Percentiles rank a stretch among this genome's conserved stretches.
These are phyloP conservation scores for Rhizoctonia solani DNA, from an alignment of 1,284 basidiomycete species.

Conservation along the genomic window DNA sequence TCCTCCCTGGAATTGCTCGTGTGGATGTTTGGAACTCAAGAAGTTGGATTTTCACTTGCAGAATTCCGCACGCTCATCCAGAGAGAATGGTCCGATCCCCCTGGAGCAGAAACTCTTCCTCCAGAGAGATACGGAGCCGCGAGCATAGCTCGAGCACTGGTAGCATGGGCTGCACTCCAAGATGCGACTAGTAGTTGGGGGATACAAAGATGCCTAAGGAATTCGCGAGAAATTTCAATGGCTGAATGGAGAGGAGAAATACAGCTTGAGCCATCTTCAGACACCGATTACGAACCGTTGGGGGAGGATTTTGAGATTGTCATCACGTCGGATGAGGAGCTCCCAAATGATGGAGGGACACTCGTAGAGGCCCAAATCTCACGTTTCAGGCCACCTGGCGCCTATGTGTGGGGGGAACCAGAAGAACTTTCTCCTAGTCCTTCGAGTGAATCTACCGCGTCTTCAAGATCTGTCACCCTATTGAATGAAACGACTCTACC, in stretches of 20 bases:
- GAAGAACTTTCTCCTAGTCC: not conserved
- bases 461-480: not conserved
- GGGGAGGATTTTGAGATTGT: constrained; percentile 39
- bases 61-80: constrained; percentile 75
- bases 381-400: constrained; percentile 27
- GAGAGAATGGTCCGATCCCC: constrained; percentile 67
- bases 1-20: constrained; percentile 72
- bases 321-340: constrained; percentile 36
- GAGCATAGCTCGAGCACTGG: constrained; percentile 66
- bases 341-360: constrained; percentile 37
- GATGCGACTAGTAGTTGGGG: constrained; percentile 78
- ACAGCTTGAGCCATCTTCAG: not conserved
- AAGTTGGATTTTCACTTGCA: constrained; percentile 67
- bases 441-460: not conserved
- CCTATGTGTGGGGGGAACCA: constrained; percentile 17
- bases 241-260: constrained; percentile 42
- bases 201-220: constrained; percentile 65
- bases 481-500: constrained; percentile 40
- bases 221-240: constrained; percentile 67
- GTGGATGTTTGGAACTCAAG: constrained; percentile 67
- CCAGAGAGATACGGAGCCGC: constrained; percentile 63
- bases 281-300: constrained; percentile 31
- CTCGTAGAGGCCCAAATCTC: constrained; percentile 38
- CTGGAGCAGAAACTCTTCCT: constrained; percentile 57
- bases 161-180: constrained; percentile 76